Evolutionary conservation across 805 yeast genomes (phyloP).

Genomic region (Saccharomycopsis olivae): DNA sequence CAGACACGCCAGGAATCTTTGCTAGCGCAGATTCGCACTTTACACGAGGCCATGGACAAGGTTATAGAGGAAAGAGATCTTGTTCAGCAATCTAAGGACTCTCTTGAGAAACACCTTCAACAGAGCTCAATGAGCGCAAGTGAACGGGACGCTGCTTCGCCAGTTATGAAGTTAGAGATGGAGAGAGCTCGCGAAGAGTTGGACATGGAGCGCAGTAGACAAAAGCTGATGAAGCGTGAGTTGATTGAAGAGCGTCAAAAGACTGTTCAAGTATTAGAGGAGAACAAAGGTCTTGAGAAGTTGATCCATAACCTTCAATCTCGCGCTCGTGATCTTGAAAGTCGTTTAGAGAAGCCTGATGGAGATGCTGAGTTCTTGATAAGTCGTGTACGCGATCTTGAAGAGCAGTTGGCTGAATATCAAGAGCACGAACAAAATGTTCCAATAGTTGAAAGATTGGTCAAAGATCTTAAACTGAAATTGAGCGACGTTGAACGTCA

Average conservation of each 20-base stretch:
- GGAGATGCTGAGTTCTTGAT: constrained; percentile 48
- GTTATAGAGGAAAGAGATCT: constrained; percentile 53
- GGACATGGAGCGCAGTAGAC: constrained; percentile 25
- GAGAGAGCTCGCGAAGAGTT: constrained; percentile 28
- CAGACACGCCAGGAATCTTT: constrained; percentile 35
- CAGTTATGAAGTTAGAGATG: constrained; percentile 23
- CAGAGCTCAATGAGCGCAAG: no score
- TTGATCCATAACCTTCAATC: constrained; percentile 39
- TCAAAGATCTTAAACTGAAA: constrained; percentile 43
- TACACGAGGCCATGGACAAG: constrained; percentile 51
- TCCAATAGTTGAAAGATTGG: constrained; percentile 43
- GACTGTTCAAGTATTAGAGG: constrained; percentile 49
- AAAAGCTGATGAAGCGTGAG: constrained; percentile 23
- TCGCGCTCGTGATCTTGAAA: constrained; percentile 37
- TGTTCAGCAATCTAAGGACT: constrained; percentile 40
- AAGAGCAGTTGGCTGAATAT: constrained; percentile 36
- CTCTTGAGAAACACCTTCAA: no score
- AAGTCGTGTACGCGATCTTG: constrained; percentile 41
- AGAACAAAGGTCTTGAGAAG: constrained; percentile 52
- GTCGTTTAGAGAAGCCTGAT: constrained; percentile 36
- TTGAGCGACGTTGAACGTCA: constrained; percentile 41
- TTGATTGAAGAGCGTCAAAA: constrained; percentile 36
- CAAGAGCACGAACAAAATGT: constrained; percentile 41
- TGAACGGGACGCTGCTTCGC: no score
- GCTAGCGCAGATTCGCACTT: constrained; percentile 40